Conservation (phyloP, 345 rosid genomes). For the Camelina hispida region DNA sequence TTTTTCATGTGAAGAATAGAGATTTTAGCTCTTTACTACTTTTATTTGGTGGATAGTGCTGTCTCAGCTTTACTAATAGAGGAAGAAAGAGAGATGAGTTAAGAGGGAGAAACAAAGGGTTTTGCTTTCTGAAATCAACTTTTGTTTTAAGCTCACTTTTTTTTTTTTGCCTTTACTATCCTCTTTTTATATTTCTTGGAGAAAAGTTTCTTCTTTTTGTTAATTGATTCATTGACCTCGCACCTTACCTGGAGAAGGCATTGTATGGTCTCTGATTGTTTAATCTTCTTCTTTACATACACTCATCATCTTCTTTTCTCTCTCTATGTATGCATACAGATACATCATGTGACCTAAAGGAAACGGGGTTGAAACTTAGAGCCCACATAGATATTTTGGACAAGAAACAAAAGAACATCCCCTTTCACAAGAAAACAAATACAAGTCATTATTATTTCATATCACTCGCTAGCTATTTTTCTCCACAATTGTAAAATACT, state of each 20-base stretch:
- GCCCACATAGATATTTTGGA: conserved; percentile 43
- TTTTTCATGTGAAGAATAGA: conserved; percentile 39
- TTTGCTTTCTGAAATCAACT: conserved; percentile 45
- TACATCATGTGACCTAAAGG: conserved; percentile 39
- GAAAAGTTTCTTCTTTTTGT: conserved; percentile 39
- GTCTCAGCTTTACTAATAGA: conserved; percentile 41
- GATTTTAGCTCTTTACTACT: conserved; percentile 5
- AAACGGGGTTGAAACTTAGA: conserved; percentile 35
- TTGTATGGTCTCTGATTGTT: conserved; percentile 41
- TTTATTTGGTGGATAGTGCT: conserved; percentile 39
- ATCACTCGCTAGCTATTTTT: conserved; percentile 19
- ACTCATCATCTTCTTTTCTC: conserved; percentile 24
- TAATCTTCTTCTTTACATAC: conserved; percentile 37
- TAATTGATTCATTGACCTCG: conserved; percentile 43
- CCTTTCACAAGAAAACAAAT: conserved; percentile 41
- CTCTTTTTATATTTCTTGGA: conserved; percentile 1
- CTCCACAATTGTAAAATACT: background rate
- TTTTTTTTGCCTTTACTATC: conserved; percentile 8
- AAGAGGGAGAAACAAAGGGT: conserved; percentile 40
- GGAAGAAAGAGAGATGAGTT: conserved; percentile 33
- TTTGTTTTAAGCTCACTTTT: conserved; percentile 41
- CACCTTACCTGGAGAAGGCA: conserved; percentile 43
- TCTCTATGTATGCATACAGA: conserved; percentile 13
- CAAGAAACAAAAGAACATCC: conserved; percentile 39
- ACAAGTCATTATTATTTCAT: conserved; percentile 39